Evolutionary conservation across 1,284 basidiomycete species (phyloP).

Genomic region (Apiotrichum mycotoxinovorans): DNA sequence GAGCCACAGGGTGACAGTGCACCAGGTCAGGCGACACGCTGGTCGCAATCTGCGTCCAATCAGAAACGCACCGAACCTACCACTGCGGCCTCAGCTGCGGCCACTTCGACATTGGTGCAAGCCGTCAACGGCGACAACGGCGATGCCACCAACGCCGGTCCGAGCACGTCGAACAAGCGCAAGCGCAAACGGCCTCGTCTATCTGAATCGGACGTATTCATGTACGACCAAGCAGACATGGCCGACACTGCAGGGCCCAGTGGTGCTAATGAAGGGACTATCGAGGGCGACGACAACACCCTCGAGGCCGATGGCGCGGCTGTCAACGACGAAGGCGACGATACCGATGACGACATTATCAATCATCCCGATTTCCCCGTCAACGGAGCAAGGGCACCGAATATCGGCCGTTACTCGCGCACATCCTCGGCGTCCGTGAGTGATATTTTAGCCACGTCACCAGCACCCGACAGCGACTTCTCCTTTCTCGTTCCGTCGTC

Average conservation of each 20-base stretch:
- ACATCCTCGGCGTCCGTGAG: slow-evolving; percentile 6
- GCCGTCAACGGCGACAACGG: background rate
- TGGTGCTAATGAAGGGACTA: no score
- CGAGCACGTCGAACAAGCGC: background rate
- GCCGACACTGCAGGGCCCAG: no score
- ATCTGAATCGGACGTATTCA: background rate
- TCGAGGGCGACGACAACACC: no score
- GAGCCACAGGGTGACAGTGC: no score
- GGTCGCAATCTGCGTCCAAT: no score
- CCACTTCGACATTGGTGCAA: no score
- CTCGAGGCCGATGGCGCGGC: background rate
- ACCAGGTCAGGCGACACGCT: no score
- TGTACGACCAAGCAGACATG: background rate
- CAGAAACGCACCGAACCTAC: no score
- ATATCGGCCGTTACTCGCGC: background rate
- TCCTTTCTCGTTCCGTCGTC: slow-evolving; percentile 2
- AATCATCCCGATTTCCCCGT: no score
- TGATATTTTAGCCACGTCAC: slow-evolving; percentile 1
- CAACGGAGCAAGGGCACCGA: no score
- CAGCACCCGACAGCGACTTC: background rate
- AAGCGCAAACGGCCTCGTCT: background rate
- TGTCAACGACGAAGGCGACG: background rate
- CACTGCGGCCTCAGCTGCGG: no score
- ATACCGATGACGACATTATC: background rate
- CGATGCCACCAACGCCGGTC: background rate